These are phyloP conservation scores for Alternaria sp. DNA, from an alignment of 2,329 filamentous ascomycete species.

Conservation along the genomic window DNA sequence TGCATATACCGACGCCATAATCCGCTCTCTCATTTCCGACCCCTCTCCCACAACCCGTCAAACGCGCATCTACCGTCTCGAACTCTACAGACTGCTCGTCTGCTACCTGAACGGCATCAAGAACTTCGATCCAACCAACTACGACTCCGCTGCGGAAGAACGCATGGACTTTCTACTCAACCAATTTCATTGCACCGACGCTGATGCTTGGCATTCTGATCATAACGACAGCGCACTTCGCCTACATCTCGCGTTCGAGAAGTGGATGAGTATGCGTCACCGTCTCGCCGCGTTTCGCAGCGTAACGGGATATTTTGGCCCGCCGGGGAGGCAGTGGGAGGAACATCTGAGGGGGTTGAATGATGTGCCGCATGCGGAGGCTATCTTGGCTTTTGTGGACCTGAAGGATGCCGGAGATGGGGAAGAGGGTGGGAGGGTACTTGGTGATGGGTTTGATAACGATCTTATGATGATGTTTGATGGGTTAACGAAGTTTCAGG, in stretches of 20 bases:
- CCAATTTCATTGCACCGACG: conserved; percentile 10
- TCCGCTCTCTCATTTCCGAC: not conserved
- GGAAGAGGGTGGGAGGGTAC: not conserved
- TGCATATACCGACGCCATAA: not conserved
- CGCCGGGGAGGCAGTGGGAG: conserved; percentile 14
- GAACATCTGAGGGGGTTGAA: conserved; percentile 6
- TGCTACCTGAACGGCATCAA: conserved; percentile 11
- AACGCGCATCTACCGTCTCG: conserved; percentile 3
- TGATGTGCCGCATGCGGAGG: conserved; percentile 5
- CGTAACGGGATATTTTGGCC: conserved; percentile 6
- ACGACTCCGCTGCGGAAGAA: conserved; percentile 11
- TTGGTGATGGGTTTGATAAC: conserved; percentile 3
- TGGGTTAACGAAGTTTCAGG: conserved; percentile 10
- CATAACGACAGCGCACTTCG: not conserved
- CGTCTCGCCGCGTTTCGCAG: conserved; percentile 7
- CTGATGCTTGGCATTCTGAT: not conserved
- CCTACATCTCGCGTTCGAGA: not conserved
- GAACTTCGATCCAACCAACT: not conserved
- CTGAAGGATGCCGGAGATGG: not conserved
- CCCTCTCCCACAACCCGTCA: not conserved
- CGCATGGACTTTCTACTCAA: conserved; percentile 14
- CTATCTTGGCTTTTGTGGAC: conserved; percentile 15
- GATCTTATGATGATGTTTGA: conserved; percentile 21
- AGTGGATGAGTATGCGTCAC: conserved; percentile 20
- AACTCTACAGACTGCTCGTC: conserved; percentile 14